These are phyloP conservation scores for Scedosporium aurantiacum DNA, from an alignment of 2,329 filamentous ascomycete species.

Conservation along the genomic window DNA sequence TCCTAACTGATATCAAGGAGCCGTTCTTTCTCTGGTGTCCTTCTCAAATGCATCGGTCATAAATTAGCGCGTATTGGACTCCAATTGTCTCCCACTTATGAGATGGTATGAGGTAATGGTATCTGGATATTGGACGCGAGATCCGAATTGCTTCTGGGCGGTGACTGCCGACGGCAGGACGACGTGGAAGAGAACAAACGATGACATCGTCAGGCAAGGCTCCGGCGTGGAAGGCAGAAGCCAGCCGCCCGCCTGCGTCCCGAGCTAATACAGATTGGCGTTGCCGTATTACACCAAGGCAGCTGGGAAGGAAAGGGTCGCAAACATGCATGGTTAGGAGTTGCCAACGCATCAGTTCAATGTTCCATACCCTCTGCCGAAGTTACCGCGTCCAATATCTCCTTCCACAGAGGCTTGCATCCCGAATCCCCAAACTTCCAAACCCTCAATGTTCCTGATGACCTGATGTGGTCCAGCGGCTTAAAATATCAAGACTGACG, in stretches of 20 bases:
- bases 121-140: background rate
- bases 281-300: too few relatives aligned
- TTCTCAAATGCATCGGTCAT: too few relatives aligned
- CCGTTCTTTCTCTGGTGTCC: too few relatives aligned
- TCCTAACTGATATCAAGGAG: too few relatives aligned
- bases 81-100: background rate
- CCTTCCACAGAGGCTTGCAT: background rate
- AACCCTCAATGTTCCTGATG: background rate
- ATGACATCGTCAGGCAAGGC: too few relatives aligned
- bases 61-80: too few relatives aligned
- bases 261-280: background rate
- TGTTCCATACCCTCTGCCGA: background rate
- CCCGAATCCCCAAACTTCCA: background rate
- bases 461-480: background rate
- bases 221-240: too few relatives aligned
- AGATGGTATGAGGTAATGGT: background rate
- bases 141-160: background rate
- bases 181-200: too few relatives aligned
- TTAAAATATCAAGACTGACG: background rate
- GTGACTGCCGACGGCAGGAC: background rate
- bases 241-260: background rate
- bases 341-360: background rate
- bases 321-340: background rate
- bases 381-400: background rate
- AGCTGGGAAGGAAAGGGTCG: too few relatives aligned